A percentile compares a stretch with the other conserved stretches of the same genome.
Conservation (phyloP, 345 rosid genomes). For the Diplotaxis tenuifolia region DNA sequence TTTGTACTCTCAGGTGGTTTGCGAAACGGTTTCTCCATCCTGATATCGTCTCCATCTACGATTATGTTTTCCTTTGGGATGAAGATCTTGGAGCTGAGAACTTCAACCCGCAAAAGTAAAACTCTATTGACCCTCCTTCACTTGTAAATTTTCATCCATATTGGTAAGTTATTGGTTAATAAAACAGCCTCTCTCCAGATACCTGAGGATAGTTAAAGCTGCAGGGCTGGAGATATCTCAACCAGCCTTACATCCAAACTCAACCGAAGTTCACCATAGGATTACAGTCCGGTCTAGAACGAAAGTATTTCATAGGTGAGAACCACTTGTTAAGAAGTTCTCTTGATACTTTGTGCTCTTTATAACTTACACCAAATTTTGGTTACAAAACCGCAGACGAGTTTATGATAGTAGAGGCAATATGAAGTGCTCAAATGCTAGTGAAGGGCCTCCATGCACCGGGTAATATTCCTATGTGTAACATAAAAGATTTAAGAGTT, state of each 20-base stretch:
- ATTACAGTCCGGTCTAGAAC: slow-evolving; percentile 83
- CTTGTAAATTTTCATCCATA: not conserved
- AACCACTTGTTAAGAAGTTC: not conserved
- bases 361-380: not conserved
- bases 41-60: slow-evolving; percentile 69
- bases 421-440: slow-evolving; percentile 69
- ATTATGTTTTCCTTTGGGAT: slow-evolving; percentile 95
- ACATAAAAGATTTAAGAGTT: not conserved
- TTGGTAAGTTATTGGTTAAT: slow-evolving; percentile 1
- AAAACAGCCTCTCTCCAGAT: slow-evolving; percentile 46
- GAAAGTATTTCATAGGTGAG: slow-evolving; percentile 80
- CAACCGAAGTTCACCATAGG: slow-evolving; percentile 92
- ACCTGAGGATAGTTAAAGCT: slow-evolving; percentile 63
- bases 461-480: slow-evolving; percentile 54
- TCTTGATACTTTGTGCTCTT: not conserved
- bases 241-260: slow-evolving; percentile 93
- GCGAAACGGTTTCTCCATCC: slow-evolving; percentile 98
- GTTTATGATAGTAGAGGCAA: slow-evolving; percentile 82
- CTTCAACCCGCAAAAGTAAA: slow-evolving; percentile 74
- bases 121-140: not conserved
- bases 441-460: slow-evolving; percentile 97
- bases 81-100: slow-evolving; percentile 90
- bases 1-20: slow-evolving; percentile 74
- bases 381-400: slow-evolving; percentile 56
- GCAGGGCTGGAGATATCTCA: slow-evolving; percentile 96